Percentiles rank a stretch among this genome's conserved stretches.
phyloP scores from a whole-genome alignment of 2,329 filamentous ascomycete species.

The Fusarium torulosum region DNA sequence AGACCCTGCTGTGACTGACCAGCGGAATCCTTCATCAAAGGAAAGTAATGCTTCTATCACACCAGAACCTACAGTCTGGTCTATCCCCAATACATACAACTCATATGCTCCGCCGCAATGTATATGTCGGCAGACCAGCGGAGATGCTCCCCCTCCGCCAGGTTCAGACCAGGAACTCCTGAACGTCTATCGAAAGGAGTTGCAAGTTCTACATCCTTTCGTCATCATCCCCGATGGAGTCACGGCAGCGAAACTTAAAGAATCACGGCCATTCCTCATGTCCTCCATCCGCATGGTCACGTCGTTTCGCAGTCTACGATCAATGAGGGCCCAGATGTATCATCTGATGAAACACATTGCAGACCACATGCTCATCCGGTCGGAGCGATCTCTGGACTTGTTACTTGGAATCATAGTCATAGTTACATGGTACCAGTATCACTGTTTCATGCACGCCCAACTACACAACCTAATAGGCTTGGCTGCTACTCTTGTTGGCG shows the following conservation, averaged over 20 bases:
- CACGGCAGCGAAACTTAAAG: constrained; percentile 54
- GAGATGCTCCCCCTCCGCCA: constrained; percentile 55
- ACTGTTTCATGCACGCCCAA: constrained; percentile 66
- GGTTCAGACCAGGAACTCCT: constrained; percentile 62
- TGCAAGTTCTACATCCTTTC: constrained; percentile 62
- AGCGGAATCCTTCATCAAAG: constrained; percentile 45
- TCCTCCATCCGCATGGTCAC: constrained; percentile 63
- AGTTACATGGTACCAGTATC: constrained; percentile 66
- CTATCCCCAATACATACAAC: constrained; percentile 60
- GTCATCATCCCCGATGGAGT: constrained; percentile 57
- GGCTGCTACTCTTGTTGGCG: constrained; percentile 60
- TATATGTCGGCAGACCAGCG: constrained; percentile 59
- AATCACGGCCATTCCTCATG: constrained; percentile 62
- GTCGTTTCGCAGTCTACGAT: constrained; percentile 60
- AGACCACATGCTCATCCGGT: constrained; percentile 63
- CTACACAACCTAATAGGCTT: constrained; percentile 64
- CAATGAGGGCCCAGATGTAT: constrained; percentile 65
- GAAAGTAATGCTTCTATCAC: constrained; percentile 23
- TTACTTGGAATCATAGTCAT: constrained; percentile 63
- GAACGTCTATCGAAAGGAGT: constrained; percentile 57
- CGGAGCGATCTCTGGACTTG: constrained; percentile 63
- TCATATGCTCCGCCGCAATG: constrained; percentile 60
- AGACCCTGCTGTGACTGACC: constrained; percentile 44
- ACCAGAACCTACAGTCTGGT: constrained; percentile 43
- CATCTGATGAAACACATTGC: constrained; percentile 60